Conservation (phyloP, 352 stramenopile genomes). For the Pythium oligandrum region DNA sequence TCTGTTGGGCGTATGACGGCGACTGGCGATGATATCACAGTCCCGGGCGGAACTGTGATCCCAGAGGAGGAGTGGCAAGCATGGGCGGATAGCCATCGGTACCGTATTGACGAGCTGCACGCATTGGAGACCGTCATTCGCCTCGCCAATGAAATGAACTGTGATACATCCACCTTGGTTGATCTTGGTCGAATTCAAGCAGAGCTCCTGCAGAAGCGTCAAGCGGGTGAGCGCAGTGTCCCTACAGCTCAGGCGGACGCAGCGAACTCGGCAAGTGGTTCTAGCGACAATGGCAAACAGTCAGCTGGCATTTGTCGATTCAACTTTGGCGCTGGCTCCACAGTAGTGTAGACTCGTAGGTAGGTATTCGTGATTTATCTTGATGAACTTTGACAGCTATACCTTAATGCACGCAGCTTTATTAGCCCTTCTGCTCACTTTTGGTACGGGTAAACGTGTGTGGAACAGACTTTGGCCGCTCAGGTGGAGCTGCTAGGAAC, state of each 20-base stretch:
- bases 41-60: conserved; percentile 15
- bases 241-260: not conserved
- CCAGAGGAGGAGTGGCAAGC: conserved; percentile 37
- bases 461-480: too few relatives aligned
- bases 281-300: conserved; percentile 13
- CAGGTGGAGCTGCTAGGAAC: too few relatives aligned
- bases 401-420: not conserved
- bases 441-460: too few relatives aligned
- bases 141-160: conserved; percentile 62
- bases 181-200: conserved; percentile 55
- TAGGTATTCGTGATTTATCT: too few relatives aligned
- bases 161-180: conserved; percentile 39
- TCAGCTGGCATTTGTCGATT: conserved; percentile 50
- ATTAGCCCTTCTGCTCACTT: too few relatives aligned
- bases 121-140: conserved; percentile 61
- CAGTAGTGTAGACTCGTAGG: conserved; percentile 9
- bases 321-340: conserved; percentile 20
- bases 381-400: not conserved
- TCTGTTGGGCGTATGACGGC: not conserved
- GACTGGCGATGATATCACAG: conserved; percentile 13
- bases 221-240: conserved; percentile 7
- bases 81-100: conserved; percentile 41
- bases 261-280: conserved; percentile 2
- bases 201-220: conserved; percentile 28
- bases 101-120: conserved; percentile 37